Evolutionary conservation across 192 early-diverging fungal species (phyloP).

Genomic region (Entomortierella beljakovae): DNA sequence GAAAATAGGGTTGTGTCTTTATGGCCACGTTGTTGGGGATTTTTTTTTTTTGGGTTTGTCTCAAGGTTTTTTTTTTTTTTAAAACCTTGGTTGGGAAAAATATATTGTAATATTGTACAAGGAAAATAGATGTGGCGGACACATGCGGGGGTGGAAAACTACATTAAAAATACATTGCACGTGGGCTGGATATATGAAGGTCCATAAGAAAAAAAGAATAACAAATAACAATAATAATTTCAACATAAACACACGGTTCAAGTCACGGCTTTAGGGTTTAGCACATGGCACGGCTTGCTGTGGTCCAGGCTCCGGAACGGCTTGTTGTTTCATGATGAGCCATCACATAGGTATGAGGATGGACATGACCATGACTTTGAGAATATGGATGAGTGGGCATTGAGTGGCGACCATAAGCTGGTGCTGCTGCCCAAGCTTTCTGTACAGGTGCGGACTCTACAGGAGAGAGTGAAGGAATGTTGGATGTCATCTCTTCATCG

Average conservation of each 20-base stretch:
- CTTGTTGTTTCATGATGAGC: constrained; percentile 2
- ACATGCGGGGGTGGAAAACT: neutral
- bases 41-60: too few relatives aligned
- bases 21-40: too few relatives aligned
- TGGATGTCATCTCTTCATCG: constrained; percentile 20
- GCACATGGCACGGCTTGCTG: constrained; percentile 37
- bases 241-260: neutral
- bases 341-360: constrained; percentile 5
- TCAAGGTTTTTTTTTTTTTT: too few relatives aligned
- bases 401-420: constrained; percentile 30
- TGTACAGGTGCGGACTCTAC: constrained; percentile 11
- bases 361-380: constrained; percentile 8
- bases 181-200: neutral
- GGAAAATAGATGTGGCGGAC: neutral
- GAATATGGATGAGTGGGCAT: constrained; percentile 13
- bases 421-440: neutral
- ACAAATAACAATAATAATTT: too few relatives aligned
- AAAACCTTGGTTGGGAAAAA: too few relatives aligned
- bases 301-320: constrained; percentile 13
- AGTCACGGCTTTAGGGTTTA: neutral
- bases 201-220: neutral
- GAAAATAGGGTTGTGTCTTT: too few relatives aligned
- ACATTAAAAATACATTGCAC: constrained; percentile 6
- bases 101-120: constrained; percentile 3
- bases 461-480: constrained; percentile 14